Evolutionary conservation across 805 yeast genomes (phyloP).

Genomic region (Wickerhamomyces chaumierensis): DNA sequence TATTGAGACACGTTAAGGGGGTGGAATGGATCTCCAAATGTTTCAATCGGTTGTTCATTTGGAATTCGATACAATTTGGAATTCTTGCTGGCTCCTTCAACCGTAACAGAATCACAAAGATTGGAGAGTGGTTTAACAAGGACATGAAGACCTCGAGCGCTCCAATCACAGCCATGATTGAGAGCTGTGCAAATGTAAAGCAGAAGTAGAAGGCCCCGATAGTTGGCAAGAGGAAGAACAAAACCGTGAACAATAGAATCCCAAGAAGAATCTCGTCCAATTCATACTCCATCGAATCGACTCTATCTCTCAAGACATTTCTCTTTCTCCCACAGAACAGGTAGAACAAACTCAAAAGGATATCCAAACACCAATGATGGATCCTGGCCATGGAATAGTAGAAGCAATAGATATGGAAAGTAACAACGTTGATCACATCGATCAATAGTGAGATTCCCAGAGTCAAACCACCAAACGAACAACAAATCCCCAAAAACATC

Average conservation of each 20-base stretch:
- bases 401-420: conserved; percentile 67
- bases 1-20: neutral
- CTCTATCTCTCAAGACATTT: conserved; percentile 73
- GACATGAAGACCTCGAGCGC: conserved; percentile 49
- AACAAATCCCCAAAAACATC: conserved; percentile 27
- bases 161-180: conserved; percentile 36
- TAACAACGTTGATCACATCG: conserved; percentile 52
- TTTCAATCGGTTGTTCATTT: neutral
- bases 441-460: conserved; percentile 53
- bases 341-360: conserved; percentile 64
- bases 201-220: conserved; percentile 72
- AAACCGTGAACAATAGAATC: conserved; percentile 73
- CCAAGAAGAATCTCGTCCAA: conserved; percentile 83
- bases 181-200: conserved; percentile 51
- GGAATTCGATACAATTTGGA: conserved; percentile 46
- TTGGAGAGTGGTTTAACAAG: conserved; percentile 70
- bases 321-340: conserved; percentile 84
- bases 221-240: conserved; percentile 76
- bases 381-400: conserved; percentile 71
- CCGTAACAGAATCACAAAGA: conserved; percentile 71
- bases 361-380: conserved; percentile 62
- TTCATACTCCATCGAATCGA: conserved; percentile 76
- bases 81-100: conserved; percentile 65
- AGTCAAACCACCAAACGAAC: conserved; percentile 46
- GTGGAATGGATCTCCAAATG: neutral